Evolutionary conservation across 768 basidiomycete genomes (phyloP), one percentile per base, ranked within the genome.

Genomic region (Boletus subcaerulescens): DNA sequence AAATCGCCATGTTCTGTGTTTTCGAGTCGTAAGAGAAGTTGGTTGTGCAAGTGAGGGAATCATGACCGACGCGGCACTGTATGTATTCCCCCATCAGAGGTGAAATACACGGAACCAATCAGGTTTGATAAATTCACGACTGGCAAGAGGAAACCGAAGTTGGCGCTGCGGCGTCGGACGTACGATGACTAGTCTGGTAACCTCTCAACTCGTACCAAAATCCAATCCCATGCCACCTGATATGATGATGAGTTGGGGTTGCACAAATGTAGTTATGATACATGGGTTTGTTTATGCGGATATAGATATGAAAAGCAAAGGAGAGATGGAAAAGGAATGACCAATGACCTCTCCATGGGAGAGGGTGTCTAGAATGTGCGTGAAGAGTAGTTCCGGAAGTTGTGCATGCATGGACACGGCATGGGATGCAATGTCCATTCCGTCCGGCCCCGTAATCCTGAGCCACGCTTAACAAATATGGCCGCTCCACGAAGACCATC

Each of bases 221-320:
- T 36, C 13, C 13, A 15, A 36, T 15, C 2, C 35, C 12, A 14
- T 6, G 3, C 7, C 7, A 20, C 22, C 26, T 36, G 4, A 1
- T 36, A 29, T 42, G 14, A 29, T 49, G 3, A 26, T 50, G 55
- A 56, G 55, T 41, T 41, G 49, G 55, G 44, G 14, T 56, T 45
- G 36, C 49, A 24, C 31, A 29, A 14, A 32, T 45, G 43, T 41
- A 33, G 38, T 17, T 45, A 33, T 51, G 24, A 46, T 55, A 51
- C 54, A 51, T 18, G 36, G 11, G 31, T 22, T 20, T 20, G 7
- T 15, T 45, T n/a, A 39, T 13, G 33, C 43, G n/a, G 41, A 54
- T 35, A 22, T 55, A 55, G 48, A 44, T 50, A 26, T 39, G 44
- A 44, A 35, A 20, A 48, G 26, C 17, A 18, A 52, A 42, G 32